Evolutionary conservation across 2,329 filamentous ascomycete genomes (phyloP).

Genomic region (Monosporascus sp.): DNA sequence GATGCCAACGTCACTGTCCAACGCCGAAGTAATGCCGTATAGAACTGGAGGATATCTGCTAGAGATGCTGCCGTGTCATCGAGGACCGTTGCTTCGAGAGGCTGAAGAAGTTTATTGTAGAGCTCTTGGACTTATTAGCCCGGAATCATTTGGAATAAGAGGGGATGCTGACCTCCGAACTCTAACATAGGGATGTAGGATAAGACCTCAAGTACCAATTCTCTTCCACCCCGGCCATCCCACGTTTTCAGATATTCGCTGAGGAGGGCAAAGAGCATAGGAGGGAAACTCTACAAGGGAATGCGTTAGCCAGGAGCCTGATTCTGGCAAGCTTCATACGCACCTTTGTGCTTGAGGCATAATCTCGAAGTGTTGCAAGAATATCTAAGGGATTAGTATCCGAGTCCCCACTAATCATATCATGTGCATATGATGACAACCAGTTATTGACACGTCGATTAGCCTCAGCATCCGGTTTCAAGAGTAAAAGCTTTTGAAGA

Average conservation of each 20-base stretch:
- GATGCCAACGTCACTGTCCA: constrained; percentile 47
- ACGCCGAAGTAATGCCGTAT: constrained; percentile 59
- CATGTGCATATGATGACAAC: constrained; percentile 51
- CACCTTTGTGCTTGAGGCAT: constrained; percentile 53
- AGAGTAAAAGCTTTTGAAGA: constrained; percentile 70
- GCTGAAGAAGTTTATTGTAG: constrained; percentile 40
- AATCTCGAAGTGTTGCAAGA: constrained; percentile 50
- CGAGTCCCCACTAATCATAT: constrained; percentile 47
- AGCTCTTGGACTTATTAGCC: constrained; percentile 40
- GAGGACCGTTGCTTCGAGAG: constrained; percentile 47
- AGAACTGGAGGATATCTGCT: constrained; percentile 58
- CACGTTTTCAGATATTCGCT: constrained; percentile 51
- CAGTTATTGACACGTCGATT: constrained; percentile 52
- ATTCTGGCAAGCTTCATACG: constrained; percentile 6
- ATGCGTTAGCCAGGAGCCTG: constrained; percentile 11
- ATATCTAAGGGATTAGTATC: constrained; percentile 49
- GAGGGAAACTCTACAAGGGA: constrained; percentile 37
- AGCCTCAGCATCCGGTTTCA: constrained; percentile 51
- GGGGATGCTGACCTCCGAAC: constrained; percentile 45
- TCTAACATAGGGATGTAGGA: constrained; percentile 47
- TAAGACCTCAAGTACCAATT: constrained; percentile 53
- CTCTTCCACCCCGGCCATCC: constrained; percentile 53
- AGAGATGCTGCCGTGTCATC: constrained; percentile 48
- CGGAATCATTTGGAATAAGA: neutral
- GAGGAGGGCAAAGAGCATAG: constrained; percentile 46